Conservation (phyloP, 2,329 filamentous ascomycete genomes). For the Niveomyces coronatus region DNA sequence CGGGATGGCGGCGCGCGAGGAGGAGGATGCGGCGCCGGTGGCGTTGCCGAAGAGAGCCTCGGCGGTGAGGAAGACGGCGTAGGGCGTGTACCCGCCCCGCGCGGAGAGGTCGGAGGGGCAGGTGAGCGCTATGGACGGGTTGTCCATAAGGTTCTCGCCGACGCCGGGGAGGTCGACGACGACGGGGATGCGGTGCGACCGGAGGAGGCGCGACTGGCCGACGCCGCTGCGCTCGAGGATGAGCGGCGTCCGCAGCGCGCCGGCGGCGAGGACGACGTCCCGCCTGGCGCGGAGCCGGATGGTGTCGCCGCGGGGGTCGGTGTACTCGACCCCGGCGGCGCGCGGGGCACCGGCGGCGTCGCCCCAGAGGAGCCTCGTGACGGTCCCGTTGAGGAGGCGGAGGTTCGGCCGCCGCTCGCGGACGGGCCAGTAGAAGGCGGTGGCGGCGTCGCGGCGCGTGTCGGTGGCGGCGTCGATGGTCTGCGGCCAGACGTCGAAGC, state of each 20-base stretch:
- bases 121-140: slow-evolving; percentile 25
- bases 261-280: slow-evolving; percentile 38
- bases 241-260: slow-evolving; percentile 39
- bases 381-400: slow-evolving; percentile 27
- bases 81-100: slow-evolving; percentile 19
- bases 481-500: slow-evolving; percentile 28
- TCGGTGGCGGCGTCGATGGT: slow-evolving; percentile 28
- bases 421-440: slow-evolving; percentile 31
- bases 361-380: slow-evolving; percentile 21
- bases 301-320: slow-evolving; percentile 24
- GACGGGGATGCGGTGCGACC: slow-evolving; percentile 30
- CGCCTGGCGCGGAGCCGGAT: slow-evolving; percentile 27
- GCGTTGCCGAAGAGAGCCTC: slow-evolving; percentile 24
- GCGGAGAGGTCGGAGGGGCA: slow-evolving; percentile 16
- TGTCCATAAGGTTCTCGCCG: slow-evolving; percentile 42
- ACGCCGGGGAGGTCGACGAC: slow-evolving; percentile 38
- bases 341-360: slow-evolving; percentile 10
- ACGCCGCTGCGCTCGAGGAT: slow-evolving; percentile 45
- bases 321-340: slow-evolving; percentile 27
- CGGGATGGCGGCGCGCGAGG: slow-evolving; percentile 17
- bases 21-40: slow-evolving; percentile 15
- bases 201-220: slow-evolving; percentile 32
- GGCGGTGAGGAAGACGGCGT: slow-evolving; percentile 24
- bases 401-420: slow-evolving; percentile 27
- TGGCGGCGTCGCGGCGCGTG: slow-evolving; percentile 29